Evolutionary conservation across 176 grass and related monocot species (phyloP).

Genomic region (Aegilops umbellulata): DNA sequence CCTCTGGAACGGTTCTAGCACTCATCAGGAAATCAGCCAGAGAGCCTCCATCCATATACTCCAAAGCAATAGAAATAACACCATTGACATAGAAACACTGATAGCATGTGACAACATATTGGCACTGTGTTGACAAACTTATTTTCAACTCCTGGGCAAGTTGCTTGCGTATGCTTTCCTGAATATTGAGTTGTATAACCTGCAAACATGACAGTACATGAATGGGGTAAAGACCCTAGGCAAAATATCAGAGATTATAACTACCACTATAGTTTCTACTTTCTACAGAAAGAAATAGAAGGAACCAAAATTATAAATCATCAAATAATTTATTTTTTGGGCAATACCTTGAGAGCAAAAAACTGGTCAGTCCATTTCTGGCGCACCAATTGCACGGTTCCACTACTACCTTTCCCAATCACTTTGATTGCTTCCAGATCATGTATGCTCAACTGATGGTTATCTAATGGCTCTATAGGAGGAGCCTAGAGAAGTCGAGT

Average conservation of each 20-base stretch:
- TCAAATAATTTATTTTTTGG: neutral
- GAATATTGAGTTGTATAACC: constrained; percentile 90
- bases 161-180: constrained; percentile 64
- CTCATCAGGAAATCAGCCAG: constrained; percentile 76
- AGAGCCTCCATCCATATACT: constrained; percentile 97
- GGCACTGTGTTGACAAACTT: constrained; percentile 73
- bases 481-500: constrained; percentile 48
- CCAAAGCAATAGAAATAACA: constrained; percentile 85
- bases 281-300: neutral
- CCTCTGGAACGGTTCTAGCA: constrained; percentile 80
- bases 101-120: constrained; percentile 63
- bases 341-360: constrained; percentile 85
- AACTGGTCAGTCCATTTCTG: constrained; percentile 98
- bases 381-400: constrained; percentile 84
- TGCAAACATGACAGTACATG: constrained; percentile 21
- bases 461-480: constrained; percentile 57
- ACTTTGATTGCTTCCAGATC: constrained; percentile 86
- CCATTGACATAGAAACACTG: constrained; percentile 95
- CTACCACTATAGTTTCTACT: neutral
- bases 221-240: no score
- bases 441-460: constrained; percentile 70
- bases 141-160: constrained; percentile 89
- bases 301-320: neutral
- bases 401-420: constrained; percentile 81
- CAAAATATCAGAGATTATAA: neutral